Conservation (phyloP, 345 rosid species). For the Populus davidiana region DNA sequence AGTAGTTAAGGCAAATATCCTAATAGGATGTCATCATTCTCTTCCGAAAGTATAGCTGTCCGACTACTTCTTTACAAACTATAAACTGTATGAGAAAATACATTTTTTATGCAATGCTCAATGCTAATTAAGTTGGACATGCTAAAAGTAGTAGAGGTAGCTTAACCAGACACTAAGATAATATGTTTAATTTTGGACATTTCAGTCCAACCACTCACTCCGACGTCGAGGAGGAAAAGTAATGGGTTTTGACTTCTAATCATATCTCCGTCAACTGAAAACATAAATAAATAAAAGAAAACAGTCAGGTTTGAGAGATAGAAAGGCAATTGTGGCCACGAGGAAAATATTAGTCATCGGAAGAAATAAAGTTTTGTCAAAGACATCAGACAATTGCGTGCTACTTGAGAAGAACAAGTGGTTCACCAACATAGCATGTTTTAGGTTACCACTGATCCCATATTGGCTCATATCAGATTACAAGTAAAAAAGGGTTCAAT, state of each 20-base stretch:
- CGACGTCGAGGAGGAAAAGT: neutral
- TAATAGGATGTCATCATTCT: neutral
- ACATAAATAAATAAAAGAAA: too few species aligned
- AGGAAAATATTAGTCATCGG: neutral
- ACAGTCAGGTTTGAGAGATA: too few species aligned
- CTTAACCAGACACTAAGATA: neutral
- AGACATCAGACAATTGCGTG: neutral
- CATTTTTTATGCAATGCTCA: neutral
- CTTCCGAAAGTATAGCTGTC: neutral
- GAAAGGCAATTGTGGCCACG: neutral
- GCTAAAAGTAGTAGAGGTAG: neutral
- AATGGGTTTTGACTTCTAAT: neutral
- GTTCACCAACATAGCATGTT: conserved; percentile 23
- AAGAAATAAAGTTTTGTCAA: neutral
- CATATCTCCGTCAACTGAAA: too few species aligned
- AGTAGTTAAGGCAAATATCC: neutral
- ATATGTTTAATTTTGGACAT: too few species aligned
- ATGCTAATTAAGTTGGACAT: too few species aligned
- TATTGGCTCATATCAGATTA: too few species aligned
- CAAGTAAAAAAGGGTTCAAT: neutral
- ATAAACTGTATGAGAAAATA: too few species aligned
- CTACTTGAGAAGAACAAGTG: conserved; percentile 9
- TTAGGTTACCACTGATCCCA: neutral
- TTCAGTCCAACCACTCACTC: neutral
- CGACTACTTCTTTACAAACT: too few species aligned